phyloP scores from a whole-genome alignment of 23 red algal genomes.

The Agarophyton chilense region DNA sequence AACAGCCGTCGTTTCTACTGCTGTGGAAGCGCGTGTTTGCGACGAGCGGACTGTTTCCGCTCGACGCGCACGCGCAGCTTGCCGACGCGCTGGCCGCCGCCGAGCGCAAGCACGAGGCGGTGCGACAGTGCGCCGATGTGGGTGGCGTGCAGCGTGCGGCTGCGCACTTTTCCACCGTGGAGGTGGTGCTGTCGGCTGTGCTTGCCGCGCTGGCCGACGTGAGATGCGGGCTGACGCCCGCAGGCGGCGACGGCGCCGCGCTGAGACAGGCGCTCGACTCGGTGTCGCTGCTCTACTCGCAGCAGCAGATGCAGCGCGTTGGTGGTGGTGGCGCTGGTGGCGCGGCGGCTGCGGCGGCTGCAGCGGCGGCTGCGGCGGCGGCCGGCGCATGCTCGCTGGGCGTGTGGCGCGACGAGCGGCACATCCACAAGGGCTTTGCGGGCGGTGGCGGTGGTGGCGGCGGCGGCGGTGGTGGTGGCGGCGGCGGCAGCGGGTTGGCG shows the following conservation, averaged over 20 bases:
- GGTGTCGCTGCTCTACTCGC: too few species aligned
- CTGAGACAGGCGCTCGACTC: neutral
- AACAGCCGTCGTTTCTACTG: neutral
- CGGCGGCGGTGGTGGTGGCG: neutral
- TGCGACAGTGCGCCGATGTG: neutral
- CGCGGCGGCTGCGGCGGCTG: neutral
- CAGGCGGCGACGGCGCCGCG: neutral
- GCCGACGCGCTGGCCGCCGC: neutral
- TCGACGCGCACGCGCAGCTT: neutral
- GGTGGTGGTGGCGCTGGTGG: too few species aligned
- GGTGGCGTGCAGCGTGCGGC: neutral
- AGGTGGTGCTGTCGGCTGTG: constrained; percentile 1
- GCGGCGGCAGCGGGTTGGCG: neutral
- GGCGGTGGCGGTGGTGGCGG: neutral
- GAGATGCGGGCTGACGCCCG: neutral
- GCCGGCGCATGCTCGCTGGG: too few species aligned
- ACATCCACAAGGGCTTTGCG: too few species aligned
- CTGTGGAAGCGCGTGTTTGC: constrained; percentile 15
- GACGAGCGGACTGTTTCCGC: neutral
- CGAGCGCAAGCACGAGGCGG: neutral
- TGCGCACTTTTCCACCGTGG: neutral
- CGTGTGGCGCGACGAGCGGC: too few species aligned
- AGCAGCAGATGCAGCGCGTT: too few species aligned
- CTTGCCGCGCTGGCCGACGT: neutral
- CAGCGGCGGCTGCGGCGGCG: neutral